A percentile compares a stretch with the other conserved stretches of the same genome.
These are phyloP conservation scores for Mortierella sp. DNA, from an alignment of 371 early-diverging fungal species.

Conservation along the genomic window DNA sequence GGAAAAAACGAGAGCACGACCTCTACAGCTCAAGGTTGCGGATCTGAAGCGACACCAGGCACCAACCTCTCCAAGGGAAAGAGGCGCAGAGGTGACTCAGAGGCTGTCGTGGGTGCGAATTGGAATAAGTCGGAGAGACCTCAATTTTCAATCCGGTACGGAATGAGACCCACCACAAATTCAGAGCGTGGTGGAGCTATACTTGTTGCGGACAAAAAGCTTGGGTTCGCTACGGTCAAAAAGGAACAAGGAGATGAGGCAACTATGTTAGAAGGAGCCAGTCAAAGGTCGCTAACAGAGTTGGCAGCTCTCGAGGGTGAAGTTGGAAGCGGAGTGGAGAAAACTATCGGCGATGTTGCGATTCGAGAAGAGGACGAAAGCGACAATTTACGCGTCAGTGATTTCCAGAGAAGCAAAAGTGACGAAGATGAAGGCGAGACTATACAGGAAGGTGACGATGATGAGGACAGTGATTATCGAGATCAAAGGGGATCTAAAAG, in stretches of 20 bases:
- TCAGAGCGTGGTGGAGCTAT: constrained; percentile 45
- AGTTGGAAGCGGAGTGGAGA: background rate
- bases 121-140: constrained; percentile 14
- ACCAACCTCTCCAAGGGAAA: background rate
- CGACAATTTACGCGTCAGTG: constrained; percentile 32
- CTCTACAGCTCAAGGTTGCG: background rate
- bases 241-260: constrained; percentile 19
- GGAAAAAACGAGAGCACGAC: background rate
- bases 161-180: constrained; percentile 24
- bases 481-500: constrained; percentile 15
- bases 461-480: constrained; percentile 10
- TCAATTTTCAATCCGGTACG: constrained; percentile 37
- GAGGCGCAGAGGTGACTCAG: constrained; percentile 6
- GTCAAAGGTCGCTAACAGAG: constrained; percentile 8
- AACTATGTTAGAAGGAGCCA: background rate
- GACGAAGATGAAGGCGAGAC: constrained; percentile 3
- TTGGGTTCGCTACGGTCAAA: constrained; percentile 40
- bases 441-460: background rate
- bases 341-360: background rate
- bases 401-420: constrained; percentile 8
- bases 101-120: background rate
- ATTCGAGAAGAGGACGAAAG: constrained; percentile 48
- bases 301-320: constrained; percentile 30
- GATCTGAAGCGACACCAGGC: background rate
- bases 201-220: constrained; percentile 33